Evolutionary conservation across 192 early-diverging fungal genomes (phyloP).

Genomic region (Backusella circina): DNA sequence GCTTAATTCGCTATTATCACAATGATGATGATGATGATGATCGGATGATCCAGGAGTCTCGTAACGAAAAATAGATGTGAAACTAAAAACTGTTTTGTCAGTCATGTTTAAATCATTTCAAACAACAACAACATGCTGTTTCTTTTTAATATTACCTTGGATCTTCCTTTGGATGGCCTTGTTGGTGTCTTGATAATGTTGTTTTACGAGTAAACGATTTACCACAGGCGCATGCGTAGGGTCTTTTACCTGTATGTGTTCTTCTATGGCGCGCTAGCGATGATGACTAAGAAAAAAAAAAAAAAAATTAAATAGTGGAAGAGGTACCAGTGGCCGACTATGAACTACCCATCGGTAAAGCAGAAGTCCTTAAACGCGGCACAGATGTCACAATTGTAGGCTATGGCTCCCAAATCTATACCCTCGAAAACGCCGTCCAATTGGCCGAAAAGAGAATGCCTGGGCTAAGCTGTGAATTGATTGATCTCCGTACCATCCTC

Average conservation of each 20-base stretch:
- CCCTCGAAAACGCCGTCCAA: conserved; percentile 87
- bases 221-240: conserved; percentile 51
- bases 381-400: conserved; percentile 90
- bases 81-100: background rate
- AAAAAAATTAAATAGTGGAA: too few relatives aligned
- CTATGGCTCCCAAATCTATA: conserved; percentile 91
- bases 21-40: background rate
- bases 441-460: conserved; percentile 84
- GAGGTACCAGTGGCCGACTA: conserved; percentile 92
- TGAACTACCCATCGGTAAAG: conserved; percentile 85
- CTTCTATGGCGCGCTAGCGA: conserved; percentile 19
- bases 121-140: background rate
- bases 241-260: conserved; percentile 23
- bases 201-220: conserved; percentile 71
- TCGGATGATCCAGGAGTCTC: conserved; percentile 7
- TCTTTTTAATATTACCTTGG: background rate
- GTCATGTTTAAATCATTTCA: background rate
- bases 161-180: conserved; percentile 30
- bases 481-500: conserved; percentile 86
- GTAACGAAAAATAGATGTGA: conserved; percentile 3
- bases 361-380: conserved; percentile 81
- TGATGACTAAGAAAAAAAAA: conserved; percentile 18
- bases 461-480: conserved; percentile 84
- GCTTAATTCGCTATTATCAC: conserved; percentile 6
- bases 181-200: conserved; percentile 59